Conservation (phyloP, 768 basidiomycete genomes). For the Sporobolomyces pararoseus region DNA sequence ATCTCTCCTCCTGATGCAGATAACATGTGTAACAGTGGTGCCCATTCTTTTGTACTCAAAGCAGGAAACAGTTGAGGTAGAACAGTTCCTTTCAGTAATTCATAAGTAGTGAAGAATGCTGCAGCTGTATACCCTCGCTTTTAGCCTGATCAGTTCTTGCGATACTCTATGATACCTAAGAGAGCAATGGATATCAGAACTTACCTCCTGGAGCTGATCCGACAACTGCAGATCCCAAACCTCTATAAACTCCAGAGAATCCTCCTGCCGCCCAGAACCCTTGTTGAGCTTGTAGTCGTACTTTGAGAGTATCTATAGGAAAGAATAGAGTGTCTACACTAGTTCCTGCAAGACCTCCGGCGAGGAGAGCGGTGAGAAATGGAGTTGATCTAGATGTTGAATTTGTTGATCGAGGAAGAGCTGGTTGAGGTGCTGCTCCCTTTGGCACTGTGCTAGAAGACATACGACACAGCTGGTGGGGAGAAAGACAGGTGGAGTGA, state of each 20-base stretch:
- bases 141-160: background rate
- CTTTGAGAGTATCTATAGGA: constrained; percentile 95
- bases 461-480: too few relatives aligned
- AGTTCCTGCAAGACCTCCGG: constrained; percentile 85
- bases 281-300: constrained; percentile 80
- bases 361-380: constrained; percentile 52
- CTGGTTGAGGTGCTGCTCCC: background rate
- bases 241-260: constrained; percentile 84
- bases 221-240: constrained; percentile 86
- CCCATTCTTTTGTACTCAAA: constrained; percentile 52
- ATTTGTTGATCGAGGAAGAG: background rate
- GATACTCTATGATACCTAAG: background rate
- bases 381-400: constrained; percentile 5
- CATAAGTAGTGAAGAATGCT: constrained; percentile 90
- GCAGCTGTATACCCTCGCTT: constrained; percentile 60
- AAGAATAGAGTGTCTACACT: constrained; percentile 93
- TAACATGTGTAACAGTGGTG: constrained; percentile 62
- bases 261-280: constrained; percentile 84
- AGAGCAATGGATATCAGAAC: constrained; percentile 20
- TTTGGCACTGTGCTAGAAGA: too few relatives aligned
- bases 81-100: constrained; percentile 67
- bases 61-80: constrained; percentile 60
- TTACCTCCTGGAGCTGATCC: constrained; percentile 93
- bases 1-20: constrained; percentile 59
- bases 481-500: too few relatives aligned